Conservation (phyloP, 768 basidiomycete genomes). For the Russula ochroleuca region DNA sequence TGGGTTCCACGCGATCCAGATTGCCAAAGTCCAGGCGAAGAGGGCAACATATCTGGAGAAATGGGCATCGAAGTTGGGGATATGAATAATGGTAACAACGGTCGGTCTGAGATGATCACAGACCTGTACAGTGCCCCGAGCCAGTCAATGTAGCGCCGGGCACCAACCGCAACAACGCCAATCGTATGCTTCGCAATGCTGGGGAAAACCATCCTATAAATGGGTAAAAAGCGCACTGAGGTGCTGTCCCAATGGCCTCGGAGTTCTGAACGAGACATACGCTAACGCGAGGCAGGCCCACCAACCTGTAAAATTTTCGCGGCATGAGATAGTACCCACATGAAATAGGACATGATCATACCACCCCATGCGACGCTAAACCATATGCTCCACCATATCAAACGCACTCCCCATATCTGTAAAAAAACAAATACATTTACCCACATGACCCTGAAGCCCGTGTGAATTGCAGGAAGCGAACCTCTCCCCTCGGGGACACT, state of each 20-base stretch:
- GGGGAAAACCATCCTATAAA: constrained; percentile 41
- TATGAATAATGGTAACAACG: constrained; percentile 28
- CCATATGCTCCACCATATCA: constrained; percentile 86
- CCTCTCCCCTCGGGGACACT: constrained; percentile 45
- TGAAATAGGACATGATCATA: constrained; percentile 27
- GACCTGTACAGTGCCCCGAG: constrained; percentile 60
- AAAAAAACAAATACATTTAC: background rate
- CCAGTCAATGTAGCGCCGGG: constrained; percentile 78
- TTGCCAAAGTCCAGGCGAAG: constrained; percentile 57
- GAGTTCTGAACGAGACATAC: constrained; percentile 39
- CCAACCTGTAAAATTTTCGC: constrained; percentile 49
- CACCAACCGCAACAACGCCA: constrained; percentile 67
- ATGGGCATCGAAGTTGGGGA: background rate
- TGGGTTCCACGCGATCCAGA: constrained; percentile 73
- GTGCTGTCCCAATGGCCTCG: background rate
- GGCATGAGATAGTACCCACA: constrained; percentile 2
- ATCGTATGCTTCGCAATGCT: constrained; percentile 55
- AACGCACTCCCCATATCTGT: constrained; percentile 54
- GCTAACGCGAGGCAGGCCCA: constrained; percentile 68
- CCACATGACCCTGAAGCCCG: background rate
- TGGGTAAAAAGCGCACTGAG: background rate
- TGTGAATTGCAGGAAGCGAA: constrained; percentile 35
- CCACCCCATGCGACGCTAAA: constrained; percentile 74
- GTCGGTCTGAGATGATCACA: constrained; percentile 23
- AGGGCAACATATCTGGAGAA: constrained; percentile 54